phyloP scores from a whole-genome alignment of 192 early-diverging fungal genomes.

The Coemansia sp. region DNA sequence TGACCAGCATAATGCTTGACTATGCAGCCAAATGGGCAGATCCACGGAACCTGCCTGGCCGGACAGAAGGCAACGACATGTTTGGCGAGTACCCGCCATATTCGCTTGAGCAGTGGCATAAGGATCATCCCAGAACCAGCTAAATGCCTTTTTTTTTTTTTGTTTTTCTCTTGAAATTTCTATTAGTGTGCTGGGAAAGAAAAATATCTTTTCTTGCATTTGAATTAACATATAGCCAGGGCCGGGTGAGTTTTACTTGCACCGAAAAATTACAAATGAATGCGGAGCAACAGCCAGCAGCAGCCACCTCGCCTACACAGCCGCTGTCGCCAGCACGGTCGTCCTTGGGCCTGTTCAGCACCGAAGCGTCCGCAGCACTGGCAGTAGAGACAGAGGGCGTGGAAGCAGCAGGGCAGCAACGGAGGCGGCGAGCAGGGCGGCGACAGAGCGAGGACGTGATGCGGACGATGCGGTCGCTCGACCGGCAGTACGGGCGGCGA shows the following conservation, averaged over 20 bases:
- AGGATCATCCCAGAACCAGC: slow-evolving; percentile 25
- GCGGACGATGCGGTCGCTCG: slow-evolving; percentile 50
- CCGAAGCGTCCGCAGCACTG: not conserved
- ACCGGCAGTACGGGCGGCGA: slow-evolving; percentile 47
- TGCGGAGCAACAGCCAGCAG: too few relatives aligned
- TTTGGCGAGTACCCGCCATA: slow-evolving; percentile 56
- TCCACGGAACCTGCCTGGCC: slow-evolving; percentile 21
- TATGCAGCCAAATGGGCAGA: slow-evolving; percentile 52
- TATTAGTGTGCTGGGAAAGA: too few relatives aligned
- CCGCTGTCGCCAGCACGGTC: slow-evolving; percentile 19
- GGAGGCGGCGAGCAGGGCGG: slow-evolving; percentile 17
- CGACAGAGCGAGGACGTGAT: slow-evolving; percentile 44
- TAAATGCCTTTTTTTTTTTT: too few relatives aligned
- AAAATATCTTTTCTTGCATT: too few relatives aligned
- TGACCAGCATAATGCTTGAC: slow-evolving; percentile 48
- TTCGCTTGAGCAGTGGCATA: slow-evolving; percentile 62
- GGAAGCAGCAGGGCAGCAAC: slow-evolving; percentile 10
- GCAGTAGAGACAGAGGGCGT: not conserved
- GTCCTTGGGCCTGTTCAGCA: slow-evolving; percentile 25
- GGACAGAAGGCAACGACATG: slow-evolving; percentile 14
- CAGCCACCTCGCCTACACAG: not conserved
- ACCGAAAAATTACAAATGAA: too few relatives aligned
- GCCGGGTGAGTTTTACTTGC: too few relatives aligned
- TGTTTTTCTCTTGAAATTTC: too few relatives aligned
- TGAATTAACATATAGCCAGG: too few relatives aligned